phyloP scores from a whole-genome alignment of 1,139 yeast species.

The Pichia norvegensis region DNA sequence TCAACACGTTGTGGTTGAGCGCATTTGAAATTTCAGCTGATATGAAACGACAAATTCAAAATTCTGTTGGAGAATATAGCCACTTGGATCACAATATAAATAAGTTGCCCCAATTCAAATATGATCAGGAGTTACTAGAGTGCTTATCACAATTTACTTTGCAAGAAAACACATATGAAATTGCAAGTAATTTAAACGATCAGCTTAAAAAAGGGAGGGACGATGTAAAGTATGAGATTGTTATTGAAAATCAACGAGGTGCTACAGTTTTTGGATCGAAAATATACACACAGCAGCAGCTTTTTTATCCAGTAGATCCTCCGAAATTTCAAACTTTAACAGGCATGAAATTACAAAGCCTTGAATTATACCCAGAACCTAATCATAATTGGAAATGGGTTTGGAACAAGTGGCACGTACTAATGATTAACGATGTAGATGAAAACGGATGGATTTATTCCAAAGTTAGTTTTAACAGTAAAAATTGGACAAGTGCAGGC shows the following conservation, averaged over 20 bases:
- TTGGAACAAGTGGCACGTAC: conserved; percentile 66
- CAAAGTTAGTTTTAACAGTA: conserved; percentile 37
- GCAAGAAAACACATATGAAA: conserved; percentile 10
- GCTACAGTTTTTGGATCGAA: conserved; percentile 58
- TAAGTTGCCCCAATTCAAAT: conserved; percentile 23
- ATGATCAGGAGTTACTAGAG: conserved; percentile 20
- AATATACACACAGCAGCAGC: conserved; percentile 45
- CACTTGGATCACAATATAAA: not conserved
- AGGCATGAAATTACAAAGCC: conserved; percentile 25
- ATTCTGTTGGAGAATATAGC: not conserved
- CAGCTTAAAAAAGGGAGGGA: conserved; percentile 2
- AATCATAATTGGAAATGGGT: conserved; percentile 64
- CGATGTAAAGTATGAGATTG: conserved; percentile 19
- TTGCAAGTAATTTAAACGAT: conserved; percentile 10
- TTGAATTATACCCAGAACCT: conserved; percentile 51
- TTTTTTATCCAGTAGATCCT: conserved; percentile 55
- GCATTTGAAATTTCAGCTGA: not conserved
- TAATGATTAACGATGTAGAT: conserved; percentile 66
- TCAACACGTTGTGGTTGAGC: not conserved
- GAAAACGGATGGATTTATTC: conserved; percentile 76
- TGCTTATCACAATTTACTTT: conserved; percentile 20
- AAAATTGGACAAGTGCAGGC: conserved; percentile 54
- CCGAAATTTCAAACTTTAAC: conserved; percentile 30
- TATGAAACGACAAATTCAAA: not conserved
- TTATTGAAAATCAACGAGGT: conserved; percentile 66